phyloP scores from a whole-genome alignment of 1,284 basidiomycete species.

The Trichosporon inkin region DNA sequence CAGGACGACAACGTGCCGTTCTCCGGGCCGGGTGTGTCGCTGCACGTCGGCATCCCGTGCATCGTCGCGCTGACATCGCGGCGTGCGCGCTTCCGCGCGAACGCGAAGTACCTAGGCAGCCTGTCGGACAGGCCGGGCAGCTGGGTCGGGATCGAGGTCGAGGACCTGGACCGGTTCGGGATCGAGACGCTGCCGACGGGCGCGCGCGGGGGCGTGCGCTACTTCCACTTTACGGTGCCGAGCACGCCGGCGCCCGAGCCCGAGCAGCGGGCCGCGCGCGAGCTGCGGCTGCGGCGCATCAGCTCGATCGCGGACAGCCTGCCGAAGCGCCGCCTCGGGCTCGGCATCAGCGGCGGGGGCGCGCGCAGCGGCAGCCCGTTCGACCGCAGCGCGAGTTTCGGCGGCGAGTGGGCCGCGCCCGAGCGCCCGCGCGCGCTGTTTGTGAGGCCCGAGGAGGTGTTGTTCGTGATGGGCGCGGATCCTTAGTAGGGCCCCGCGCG shows the following conservation, averaged over 20 bases:
- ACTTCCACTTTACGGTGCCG: constrained; percentile 34
- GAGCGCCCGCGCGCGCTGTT: constrained; percentile 37
- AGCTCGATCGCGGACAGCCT: constrained; percentile 27
- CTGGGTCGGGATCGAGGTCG: constrained; percentile 90
- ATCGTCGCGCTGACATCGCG: constrained; percentile 67
- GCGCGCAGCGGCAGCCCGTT: constrained; percentile 19
- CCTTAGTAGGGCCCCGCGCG: constrained; percentile 5
- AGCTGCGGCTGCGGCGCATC: constrained; percentile 25
- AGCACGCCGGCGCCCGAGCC: background rate
- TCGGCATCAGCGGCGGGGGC: background rate
- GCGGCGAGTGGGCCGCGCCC: constrained; percentile 18
- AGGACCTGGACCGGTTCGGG: constrained; percentile 55
- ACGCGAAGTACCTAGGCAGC: constrained; percentile 80
- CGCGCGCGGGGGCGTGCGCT: constrained; percentile 29
- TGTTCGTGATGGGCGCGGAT: constrained; percentile 43
- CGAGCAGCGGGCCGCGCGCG: constrained; percentile 5
- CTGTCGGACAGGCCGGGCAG: constrained; percentile 67
- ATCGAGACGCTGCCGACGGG: constrained; percentile 31
- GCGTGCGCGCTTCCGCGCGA: constrained; percentile 75
- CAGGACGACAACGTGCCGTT: constrained; percentile 22
- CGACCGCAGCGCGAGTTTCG: constrained; percentile 4
- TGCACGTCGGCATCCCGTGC: constrained; percentile 85
- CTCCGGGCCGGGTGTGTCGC: constrained; percentile 58
- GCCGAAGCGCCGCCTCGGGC: constrained; percentile 3
- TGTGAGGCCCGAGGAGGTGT: constrained; percentile 40